phyloP scores from a whole-genome alignment of 257 asterid species.

The Solanum appendiculatum region DNA sequence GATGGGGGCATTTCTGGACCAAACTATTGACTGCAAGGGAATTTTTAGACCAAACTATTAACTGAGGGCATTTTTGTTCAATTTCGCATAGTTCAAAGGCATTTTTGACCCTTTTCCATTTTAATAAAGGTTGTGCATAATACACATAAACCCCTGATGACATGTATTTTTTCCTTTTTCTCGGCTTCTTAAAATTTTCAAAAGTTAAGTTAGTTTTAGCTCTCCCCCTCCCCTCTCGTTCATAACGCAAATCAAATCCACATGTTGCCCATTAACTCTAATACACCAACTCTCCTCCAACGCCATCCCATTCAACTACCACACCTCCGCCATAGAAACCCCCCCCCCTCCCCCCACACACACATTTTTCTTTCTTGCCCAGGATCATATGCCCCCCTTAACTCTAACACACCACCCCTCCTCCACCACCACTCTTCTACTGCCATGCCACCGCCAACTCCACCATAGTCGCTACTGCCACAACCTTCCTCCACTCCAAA shows the following conservation, averaged over 20 bases:
- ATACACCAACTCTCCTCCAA: not conserved
- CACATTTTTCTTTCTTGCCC: too few relatives aligned
- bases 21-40: not conserved
- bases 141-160: not conserved
- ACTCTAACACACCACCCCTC: too few relatives aligned
- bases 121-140: not conserved
- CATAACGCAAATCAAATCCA: not conserved
- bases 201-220: not conserved
- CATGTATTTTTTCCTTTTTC: not conserved
- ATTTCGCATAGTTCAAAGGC: not conserved
- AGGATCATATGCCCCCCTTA: too few relatives aligned
- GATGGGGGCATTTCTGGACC: not conserved
- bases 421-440: too few relatives aligned
- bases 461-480: too few relatives aligned
- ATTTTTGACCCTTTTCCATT: not conserved
- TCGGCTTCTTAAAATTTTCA: not conserved
- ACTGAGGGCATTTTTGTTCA: not conserved
- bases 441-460: too few relatives aligned
- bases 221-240: not conserved
- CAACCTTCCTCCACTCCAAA: too few relatives aligned
- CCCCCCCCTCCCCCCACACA: too few relatives aligned
- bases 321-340: too few relatives aligned
- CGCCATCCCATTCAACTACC: not conserved
- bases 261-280: not conserved
- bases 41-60: not conserved